A percentile compares a stretch with the other conserved stretches of the same genome.
Evolutionary conservation across 345 rosid genomes (phyloP).

Genomic region (Carallia brachiata): DNA sequence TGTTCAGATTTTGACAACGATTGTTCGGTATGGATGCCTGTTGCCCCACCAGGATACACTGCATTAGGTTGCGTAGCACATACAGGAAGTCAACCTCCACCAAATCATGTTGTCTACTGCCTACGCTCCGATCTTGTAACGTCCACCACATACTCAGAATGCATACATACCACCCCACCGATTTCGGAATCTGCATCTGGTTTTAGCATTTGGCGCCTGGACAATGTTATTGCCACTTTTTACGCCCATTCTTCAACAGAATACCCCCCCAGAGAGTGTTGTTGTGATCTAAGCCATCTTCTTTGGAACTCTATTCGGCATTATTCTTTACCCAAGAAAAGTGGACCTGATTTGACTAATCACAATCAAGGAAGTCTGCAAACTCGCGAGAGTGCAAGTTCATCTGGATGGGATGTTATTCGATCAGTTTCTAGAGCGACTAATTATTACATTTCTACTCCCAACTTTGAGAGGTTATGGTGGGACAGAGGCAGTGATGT

Average conservation of each 20-base stretch:
- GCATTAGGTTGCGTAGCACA: conserved; percentile 90
- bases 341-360: conserved; percentile 34
- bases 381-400: conserved; percentile 44
- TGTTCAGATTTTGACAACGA: conserved; percentile 41
- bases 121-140: conserved; percentile 93
- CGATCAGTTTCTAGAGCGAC: conserved; percentile 72
- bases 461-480: conserved; percentile 96
- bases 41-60: conserved; percentile 86
- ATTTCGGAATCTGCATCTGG: conserved; percentile 55
- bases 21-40: conserved; percentile 96
- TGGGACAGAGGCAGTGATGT: conserved; percentile 95
- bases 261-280: conserved; percentile 50
- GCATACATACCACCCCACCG: conserved; percentile 57
- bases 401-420: conserved; percentile 83
- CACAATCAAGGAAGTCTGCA: conserved; percentile 38
- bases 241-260: conserved; percentile 68
- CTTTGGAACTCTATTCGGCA: conserved; percentile 63
- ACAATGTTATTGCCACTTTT: conserved; percentile 90
- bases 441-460: conserved; percentile 65
- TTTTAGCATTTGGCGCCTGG: conserved; percentile 92
- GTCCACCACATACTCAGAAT: conserved; percentile 76
- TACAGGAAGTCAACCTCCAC: conserved; percentile 75
- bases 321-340: conserved; percentile 42
- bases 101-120: conserved; percentile 81
- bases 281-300: conserved; percentile 70